phyloP scores from a whole-genome alignment of 2,329 filamentous ascomycete species.

The Fusarium brevicatenulatum region DNA sequence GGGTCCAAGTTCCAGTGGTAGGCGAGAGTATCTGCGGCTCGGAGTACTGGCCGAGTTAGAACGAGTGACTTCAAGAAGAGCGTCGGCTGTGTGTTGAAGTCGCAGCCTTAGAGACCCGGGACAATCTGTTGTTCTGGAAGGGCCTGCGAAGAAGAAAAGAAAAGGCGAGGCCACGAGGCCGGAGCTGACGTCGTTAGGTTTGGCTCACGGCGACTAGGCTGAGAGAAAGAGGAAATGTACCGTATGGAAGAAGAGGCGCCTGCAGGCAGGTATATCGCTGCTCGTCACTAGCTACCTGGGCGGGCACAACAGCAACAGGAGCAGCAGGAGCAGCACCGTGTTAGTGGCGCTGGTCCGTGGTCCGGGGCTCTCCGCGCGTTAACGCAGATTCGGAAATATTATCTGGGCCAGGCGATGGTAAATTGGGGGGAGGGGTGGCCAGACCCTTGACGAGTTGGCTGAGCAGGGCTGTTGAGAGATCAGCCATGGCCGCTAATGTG shows the following conservation, averaged over 20 bases:
- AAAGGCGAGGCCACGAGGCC: slow-evolving; percentile 43
- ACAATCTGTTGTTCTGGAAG: slow-evolving; percentile 34
- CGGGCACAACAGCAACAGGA: slow-evolving; percentile 46
- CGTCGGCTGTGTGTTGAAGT: slow-evolving; percentile 14
- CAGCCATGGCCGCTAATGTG: slow-evolving; percentile 55
- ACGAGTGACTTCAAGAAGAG: slow-evolving; percentile 28
- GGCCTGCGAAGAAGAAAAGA: slow-evolving; percentile 37
- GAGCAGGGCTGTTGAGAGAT: slow-evolving; percentile 53
- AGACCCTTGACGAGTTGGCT: slow-evolving; percentile 52
- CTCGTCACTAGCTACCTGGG: slow-evolving; percentile 45
- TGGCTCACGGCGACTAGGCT: slow-evolving; percentile 39
- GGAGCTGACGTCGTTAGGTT: slow-evolving; percentile 43
- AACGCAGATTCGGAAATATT: slow-evolving; percentile 62
- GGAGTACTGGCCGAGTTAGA: slow-evolving; percentile 15
- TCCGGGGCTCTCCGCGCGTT: slow-evolving; percentile 58
- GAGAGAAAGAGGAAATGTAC: slow-evolving; percentile 42
- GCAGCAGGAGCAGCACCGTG: slow-evolving; percentile 44
- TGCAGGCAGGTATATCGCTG: slow-evolving; percentile 48
- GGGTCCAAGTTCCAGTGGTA: slow-evolving; percentile 1
- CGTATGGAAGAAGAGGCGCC: slow-evolving; percentile 42
- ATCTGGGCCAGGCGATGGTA: slow-evolving; percentile 55
- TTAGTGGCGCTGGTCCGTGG: slow-evolving; percentile 50
- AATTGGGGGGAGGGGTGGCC: slow-evolving; percentile 50
- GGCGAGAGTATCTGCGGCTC: slow-evolving; percentile 8
- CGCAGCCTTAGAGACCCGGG: slow-evolving; percentile 15